Conservation (phyloP, 306 rosid species). For the Sophora flavescens region DNA sequence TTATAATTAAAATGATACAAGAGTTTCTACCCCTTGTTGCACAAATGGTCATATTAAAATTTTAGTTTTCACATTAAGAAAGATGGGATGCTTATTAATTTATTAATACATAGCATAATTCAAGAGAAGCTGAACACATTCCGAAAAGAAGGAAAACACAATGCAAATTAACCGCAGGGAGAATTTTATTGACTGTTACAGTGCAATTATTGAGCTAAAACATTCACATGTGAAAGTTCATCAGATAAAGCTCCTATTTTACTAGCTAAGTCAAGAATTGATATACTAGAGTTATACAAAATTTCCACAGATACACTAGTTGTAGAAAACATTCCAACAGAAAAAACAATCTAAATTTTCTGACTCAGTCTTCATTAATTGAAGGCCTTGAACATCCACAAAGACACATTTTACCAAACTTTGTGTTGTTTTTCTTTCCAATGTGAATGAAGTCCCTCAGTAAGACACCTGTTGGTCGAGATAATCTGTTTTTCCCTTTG, state of each 20-base stretch:
- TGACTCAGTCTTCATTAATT: constrained; percentile 64
- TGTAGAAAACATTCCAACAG: constrained; percentile 33
- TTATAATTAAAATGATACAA: no score
- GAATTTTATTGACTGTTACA: constrained; percentile 34
- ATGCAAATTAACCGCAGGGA: constrained; percentile 25
- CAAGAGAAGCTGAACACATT: neutral
- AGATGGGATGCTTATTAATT: no score
- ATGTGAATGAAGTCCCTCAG: constrained; percentile 82
- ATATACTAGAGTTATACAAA: constrained; percentile 40
- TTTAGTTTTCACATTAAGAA: no score
- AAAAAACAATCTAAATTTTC: constrained; percentile 22
- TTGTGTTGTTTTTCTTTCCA: constrained; percentile 60
- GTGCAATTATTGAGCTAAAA: constrained; percentile 41
- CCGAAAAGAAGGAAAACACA: constrained; percentile 20
- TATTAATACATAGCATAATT: neutral
- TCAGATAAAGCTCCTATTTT: constrained; percentile 41
- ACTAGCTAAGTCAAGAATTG: constrained; percentile 43
- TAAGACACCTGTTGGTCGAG: constrained; percentile 69
- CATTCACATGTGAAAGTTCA: constrained; percentile 35
- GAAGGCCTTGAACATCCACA: constrained; percentile 82
- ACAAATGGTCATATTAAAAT: no score
- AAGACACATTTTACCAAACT: constrained; percentile 62
- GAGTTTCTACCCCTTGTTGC: no score
- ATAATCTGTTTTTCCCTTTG: constrained; percentile 68
- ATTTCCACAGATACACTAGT: no score